A percentile compares a stretch with the other conserved stretches of the same genome.
Evolutionary conservation across 768 basidiomycete genomes (phyloP).

Genomic region (Nidularia sp.): DNA sequence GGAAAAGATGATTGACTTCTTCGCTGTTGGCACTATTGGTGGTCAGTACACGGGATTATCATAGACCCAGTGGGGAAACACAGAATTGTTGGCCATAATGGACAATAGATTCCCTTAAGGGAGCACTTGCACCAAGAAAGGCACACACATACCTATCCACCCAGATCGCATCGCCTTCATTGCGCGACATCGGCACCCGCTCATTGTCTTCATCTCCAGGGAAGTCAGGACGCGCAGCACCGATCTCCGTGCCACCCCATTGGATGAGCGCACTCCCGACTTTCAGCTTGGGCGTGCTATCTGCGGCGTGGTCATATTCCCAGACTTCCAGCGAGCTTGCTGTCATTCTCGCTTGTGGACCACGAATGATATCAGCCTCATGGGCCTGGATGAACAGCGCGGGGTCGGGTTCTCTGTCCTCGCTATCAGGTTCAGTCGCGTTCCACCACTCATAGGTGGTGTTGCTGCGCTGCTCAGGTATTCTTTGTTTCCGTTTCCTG

Average conservation of each 20-base stretch:
- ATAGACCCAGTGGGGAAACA: no score
- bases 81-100: no score
- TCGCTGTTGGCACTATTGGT: not conserved
- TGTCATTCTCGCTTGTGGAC: slow-evolving; percentile 36
- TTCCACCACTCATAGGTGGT: no score
- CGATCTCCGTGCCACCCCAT: slow-evolving; percentile 17
- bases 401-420: slow-evolving; percentile 14
- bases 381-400: slow-evolving; percentile 61
- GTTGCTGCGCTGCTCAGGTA: no score
- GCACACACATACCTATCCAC: slow-evolving; percentile 75
- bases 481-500: not conserved
- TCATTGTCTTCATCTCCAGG: slow-evolving; percentile 18
- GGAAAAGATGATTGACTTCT: slow-evolving; percentile 21
- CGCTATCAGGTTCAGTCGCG: not conserved
- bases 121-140: slow-evolving; percentile 1
- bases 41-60: no score
- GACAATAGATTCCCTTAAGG: not conserved
- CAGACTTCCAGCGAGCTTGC: slow-evolving; percentile 31
- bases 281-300: slow-evolving; percentile 7
- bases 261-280: slow-evolving; percentile 28
- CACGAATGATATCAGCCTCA: slow-evolving; percentile 69
- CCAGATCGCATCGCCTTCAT: slow-evolving; percentile 43
- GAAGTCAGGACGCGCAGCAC: slow-evolving; percentile 6
- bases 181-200: slow-evolving; percentile 4
- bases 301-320: slow-evolving; percentile 7